Evolutionary conservation across 768 basidiomycete genomes (phyloP).

Genomic region (Leccinum rimulosum): DNA sequence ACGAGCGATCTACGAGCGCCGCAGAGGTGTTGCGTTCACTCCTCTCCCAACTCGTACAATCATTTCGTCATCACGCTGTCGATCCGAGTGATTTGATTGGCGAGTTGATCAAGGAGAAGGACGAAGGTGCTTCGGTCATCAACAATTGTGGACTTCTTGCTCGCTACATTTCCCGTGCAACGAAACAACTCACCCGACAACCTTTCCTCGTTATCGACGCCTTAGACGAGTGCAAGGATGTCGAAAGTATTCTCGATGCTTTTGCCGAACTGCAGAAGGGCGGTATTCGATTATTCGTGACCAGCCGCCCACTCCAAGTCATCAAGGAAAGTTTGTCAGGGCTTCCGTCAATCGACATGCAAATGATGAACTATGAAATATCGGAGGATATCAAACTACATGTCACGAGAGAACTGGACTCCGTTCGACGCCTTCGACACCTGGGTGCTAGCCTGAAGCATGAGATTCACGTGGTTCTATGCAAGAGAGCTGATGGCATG

Average conservation of each 20-base stretch:
- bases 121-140: neutral
- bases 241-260: neutral
- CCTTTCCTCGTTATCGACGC: constrained; percentile 15
- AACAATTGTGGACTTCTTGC: neutral
- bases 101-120: neutral
- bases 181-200: neutral
- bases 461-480: neutral
- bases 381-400: constrained; percentile 2
- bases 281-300: neutral
- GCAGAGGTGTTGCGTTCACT: constrained; percentile 17
- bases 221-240: neutral
- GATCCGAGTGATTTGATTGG: neutral
- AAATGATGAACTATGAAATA: neutral
- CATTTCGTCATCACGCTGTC: neutral
- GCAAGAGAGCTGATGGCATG: constrained; percentile 11
- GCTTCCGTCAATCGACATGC: neutral
- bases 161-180: constrained; percentile 1
- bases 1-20: constrained; percentile 4
- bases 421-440: constrained; percentile 2
- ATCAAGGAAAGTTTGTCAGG: neutral
- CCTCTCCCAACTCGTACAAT: constrained; percentile 12
- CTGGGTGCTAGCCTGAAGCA: neutral
- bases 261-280: neutral
- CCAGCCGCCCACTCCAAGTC: neutral
- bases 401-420: constrained; percentile 4